A percentile compares a stretch with the other conserved stretches of the same genome.
Evolutionary conservation across 768 basidiomycete species (phyloP).

Genomic region (Lyophyllum semitale): DNA sequence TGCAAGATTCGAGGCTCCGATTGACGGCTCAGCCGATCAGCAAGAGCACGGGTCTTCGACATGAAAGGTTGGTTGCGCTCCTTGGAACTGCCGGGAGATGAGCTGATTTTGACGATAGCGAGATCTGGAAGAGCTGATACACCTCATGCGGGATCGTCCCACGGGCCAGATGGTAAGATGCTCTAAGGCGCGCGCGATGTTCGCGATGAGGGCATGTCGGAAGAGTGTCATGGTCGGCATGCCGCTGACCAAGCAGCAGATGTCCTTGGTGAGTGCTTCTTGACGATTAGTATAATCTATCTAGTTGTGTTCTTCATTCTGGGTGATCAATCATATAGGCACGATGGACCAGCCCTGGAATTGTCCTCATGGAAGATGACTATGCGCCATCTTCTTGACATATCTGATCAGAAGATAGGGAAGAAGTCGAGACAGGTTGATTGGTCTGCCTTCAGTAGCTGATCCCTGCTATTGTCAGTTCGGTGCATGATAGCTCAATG

Average conservation of each 20-base stretch:
- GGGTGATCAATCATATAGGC: slow-evolving; percentile 83
- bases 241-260: slow-evolving; percentile 73
- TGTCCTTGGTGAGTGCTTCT: slow-evolving; percentile 44
- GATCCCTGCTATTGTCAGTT: not conserved
- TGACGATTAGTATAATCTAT: slow-evolving; percentile 42
- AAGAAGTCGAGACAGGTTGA: slow-evolving; percentile 23
- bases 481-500: too few relatives aligned
- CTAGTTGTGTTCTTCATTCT: not conserved
- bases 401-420: slow-evolving; percentile 25
- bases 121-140: slow-evolving; percentile 94
- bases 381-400: slow-evolving; percentile 73
- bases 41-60: slow-evolving; percentile 87
- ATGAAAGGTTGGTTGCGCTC: slow-evolving; percentile 61
- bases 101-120: not conserved
- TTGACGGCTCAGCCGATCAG: slow-evolving; percentile 87
- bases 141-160: slow-evolving; percentile 79
- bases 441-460: slow-evolving; percentile 29
- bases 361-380: slow-evolving; percentile 85
- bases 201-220: slow-evolving; percentile 93
- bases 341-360: slow-evolving; percentile 87
- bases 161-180: slow-evolving; percentile 86
- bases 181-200: slow-evolving; percentile 92
- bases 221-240: slow-evolving; percentile 97
- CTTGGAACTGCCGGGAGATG: not conserved
- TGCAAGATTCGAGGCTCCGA: slow-evolving; percentile 48